Conservation (phyloP, 2,329 filamentous ascomycete species). For the Rugonectria rugulosa region DNA sequence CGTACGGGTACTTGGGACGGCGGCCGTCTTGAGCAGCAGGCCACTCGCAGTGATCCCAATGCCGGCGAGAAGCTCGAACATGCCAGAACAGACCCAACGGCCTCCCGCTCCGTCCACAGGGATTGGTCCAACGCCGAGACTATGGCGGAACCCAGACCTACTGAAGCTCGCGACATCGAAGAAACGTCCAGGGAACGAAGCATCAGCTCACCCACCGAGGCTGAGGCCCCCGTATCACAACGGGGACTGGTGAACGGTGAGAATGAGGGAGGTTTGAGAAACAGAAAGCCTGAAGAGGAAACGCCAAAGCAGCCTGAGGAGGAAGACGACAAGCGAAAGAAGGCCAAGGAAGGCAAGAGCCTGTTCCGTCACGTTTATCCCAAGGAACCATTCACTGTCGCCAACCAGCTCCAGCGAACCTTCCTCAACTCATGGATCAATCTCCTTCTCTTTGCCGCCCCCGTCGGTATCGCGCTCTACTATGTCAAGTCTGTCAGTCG, state of each 20-base stretch:
- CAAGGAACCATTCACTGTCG: constrained; percentile 63
- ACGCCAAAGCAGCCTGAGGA: constrained; percentile 25
- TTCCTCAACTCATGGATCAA: constrained; percentile 89
- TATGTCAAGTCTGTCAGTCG: constrained; percentile 64
- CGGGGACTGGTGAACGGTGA: constrained; percentile 32
- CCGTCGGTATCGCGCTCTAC: constrained; percentile 79
- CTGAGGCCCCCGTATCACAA: constrained; percentile 29
- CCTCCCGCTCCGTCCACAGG: constrained; percentile 26
- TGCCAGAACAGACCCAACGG: constrained; percentile 43
- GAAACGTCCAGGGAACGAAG: constrained; percentile 31
- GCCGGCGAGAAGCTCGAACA: constrained; percentile 45
- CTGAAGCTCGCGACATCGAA: constrained; percentile 23
- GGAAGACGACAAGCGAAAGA: constrained; percentile 35
- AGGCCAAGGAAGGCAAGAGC: constrained; percentile 49
- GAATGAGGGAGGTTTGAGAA: constrained; percentile 37
- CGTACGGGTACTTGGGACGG: constrained; percentile 47
- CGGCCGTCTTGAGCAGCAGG: constrained; percentile 43
- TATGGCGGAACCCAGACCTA: constrained; percentile 26
- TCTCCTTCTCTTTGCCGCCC: constrained; percentile 78
- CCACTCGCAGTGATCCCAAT: constrained; percentile 27
- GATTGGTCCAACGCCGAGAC: constrained; percentile 39
- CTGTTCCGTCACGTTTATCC: constrained; percentile 57
- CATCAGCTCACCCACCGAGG: constrained; percentile 28
- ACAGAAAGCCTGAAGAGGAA: constrained; percentile 41
- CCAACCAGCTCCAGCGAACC: constrained; percentile 75